Base-by-base conservation (phyloP, 2,329 filamentous ascomycete genomes). In the Fusarium penzigii region DNA sequence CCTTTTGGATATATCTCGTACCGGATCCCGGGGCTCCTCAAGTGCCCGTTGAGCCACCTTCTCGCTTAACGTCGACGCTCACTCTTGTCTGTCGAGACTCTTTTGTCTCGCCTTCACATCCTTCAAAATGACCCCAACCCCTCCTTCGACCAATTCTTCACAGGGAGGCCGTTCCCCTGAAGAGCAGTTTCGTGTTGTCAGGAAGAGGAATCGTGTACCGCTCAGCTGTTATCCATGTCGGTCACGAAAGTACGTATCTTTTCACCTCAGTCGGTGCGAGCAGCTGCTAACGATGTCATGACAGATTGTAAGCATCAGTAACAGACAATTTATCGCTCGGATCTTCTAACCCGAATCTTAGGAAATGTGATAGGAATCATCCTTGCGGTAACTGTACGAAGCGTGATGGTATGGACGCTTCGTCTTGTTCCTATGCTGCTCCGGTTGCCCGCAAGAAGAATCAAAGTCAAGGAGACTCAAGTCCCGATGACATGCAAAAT, bases 401-500 rank as follows among this genome's bases (percentile, higher is more conserved):
- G 75, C 87, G 92, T 65, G 90, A 95, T 73, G 87, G 93, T 64
- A 86, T 86, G 60, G 90, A 92, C 71, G 86, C 88, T 13, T 75
- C 81, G 49, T 88, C 90, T 51, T 97, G 93, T 75, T 89, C 88
- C 60, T 97, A 97, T 77, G 92, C 91, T 43, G 81, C 85, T 46
- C 87, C 85, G 38, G 72, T 78, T 32, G 77, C 76, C 47, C 83
- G 90, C 63, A 94, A 90, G 73, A 95, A 90, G 79, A 86, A 77
- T 66, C 83, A 87, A 71, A 82, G 75, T 74, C 83, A 74, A 79
- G 81, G 70, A 54, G 73, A 80, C 63, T 74, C 80, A 49, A 85
- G 73, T 63, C 91, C 93, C 45, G 92, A 96, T 80, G 93, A 97
- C 73, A 97, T 97, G 93, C 93, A 97, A 76, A 96, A 95, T 69